A percentile compares a stretch with the other conserved stretches of the same genome.
These are phyloP conservation scores for Chlorella variabilis DNA, from an alignment of 163 green algal genomes.

Conservation along the genomic window DNA sequence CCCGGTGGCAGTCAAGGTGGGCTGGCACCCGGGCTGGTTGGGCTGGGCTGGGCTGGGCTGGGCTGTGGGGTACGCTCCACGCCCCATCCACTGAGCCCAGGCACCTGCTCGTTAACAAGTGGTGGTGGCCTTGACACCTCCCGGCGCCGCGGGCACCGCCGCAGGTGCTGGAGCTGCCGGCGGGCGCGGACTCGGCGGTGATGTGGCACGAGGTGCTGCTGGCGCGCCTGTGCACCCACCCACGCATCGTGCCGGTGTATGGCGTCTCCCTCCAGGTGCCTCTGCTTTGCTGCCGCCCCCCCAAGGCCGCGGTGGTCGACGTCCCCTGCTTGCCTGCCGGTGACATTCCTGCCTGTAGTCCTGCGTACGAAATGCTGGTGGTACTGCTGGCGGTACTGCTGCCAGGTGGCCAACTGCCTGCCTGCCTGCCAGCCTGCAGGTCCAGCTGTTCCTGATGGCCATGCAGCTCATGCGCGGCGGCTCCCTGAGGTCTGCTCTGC, in stretches of 20 bases:
- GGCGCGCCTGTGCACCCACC: background rate
- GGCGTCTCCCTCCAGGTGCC: background rate
- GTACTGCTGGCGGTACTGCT: too few species aligned
- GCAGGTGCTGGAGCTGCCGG: background rate
- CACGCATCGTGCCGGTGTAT: background rate
- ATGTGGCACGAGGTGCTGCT: background rate
- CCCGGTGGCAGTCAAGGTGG: background rate
- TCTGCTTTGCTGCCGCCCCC: too few species aligned
- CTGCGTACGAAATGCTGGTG: too few species aligned
- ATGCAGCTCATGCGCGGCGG: background rate
- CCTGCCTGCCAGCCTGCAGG: too few species aligned
- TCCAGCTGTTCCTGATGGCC: background rate
- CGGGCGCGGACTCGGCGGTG: background rate
- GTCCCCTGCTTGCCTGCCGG: background rate
- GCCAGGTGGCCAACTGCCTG: too few species aligned
- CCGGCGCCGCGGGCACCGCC: background rate
- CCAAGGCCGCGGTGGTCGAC: too few species aligned
- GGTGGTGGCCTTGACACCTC: background rate
- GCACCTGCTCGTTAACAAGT: background rate
- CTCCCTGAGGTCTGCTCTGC: background rate
- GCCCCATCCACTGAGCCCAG: too few species aligned
- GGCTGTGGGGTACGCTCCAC: too few species aligned
- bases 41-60: too few species aligned
- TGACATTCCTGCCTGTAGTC: too few species aligned
- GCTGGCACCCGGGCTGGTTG: background rate